Evolutionary conservation across 352 stramenopile genomes (phyloP), one percentile per base, ranked within the genome.

Genomic region (Globisporangium rhizosaccharum): DNA sequence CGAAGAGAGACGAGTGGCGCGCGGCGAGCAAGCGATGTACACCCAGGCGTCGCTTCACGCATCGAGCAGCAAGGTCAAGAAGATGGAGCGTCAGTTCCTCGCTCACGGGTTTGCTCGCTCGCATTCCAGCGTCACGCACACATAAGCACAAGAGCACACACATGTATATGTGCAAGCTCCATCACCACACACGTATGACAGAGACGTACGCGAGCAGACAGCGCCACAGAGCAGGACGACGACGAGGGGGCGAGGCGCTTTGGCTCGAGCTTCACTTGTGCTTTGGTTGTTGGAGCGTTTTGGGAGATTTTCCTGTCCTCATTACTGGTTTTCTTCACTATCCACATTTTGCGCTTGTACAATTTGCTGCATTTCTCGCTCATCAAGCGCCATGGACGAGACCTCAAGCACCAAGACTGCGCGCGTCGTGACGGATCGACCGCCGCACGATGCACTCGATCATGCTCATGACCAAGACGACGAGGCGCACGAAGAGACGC

Each of bases 401-500:
- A 5, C 3, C n/a, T 14, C 20, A 12, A 26, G 11, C 15, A 47
- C 41, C 2, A 49, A 26, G 44, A 26, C 44, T 15, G 44, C 44
- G 44, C 44, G 44, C 11, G 44, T 49, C n/a, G 20, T 49, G 20
- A 49, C 44, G 5, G 44, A 49, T 20, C 44, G 44, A 28, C 44
- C 44, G 44, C 44, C 44, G 20, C 37, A 25, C n/a, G 46, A 65
- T 12, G 49, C 14, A 8, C 49, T 72, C 11, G 56, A 23, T 23
- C 23, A 23, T 23, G 23, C 23, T 23, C 23, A 23, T 23, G 23
- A 62, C 0, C 49, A 59, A 30, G 66, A 61, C 11, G 50, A 63
- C 2, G 59, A 74, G 17, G 66, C 70, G 20, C 53, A 72, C 7
- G 62, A 76, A 17, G 67, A 81, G 23, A 44, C 67, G 17, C 55